Evolutionary conservation across 345 rosid species (phyloP).

Genomic region (Cardiospermum halicacabum): DNA sequence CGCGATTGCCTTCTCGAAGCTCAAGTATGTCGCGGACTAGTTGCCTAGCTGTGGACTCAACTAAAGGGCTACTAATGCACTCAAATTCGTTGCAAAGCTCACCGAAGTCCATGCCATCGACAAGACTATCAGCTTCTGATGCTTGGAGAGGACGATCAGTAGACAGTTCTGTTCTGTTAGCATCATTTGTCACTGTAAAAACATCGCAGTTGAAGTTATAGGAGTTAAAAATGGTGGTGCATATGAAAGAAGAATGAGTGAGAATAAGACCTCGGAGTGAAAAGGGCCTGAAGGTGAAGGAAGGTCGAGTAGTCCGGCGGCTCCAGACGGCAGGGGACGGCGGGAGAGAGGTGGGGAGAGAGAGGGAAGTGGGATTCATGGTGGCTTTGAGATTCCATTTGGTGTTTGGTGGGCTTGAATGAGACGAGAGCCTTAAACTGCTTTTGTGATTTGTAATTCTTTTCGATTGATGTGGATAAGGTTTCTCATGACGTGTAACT

Average conservation of each 20-base stretch:
- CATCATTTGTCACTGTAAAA: slow-evolving; percentile 44
- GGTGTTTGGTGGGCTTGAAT: neutral
- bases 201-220: neutral
- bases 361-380: slow-evolving; percentile 23
- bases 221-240: too few relatives aligned
- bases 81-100: slow-evolving; percentile 87
- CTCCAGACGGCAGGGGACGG: slow-evolving; percentile 5
- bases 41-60: slow-evolving; percentile 86
- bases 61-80: slow-evolving; percentile 85
- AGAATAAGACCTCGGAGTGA: slow-evolving; percentile 24
- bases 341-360: slow-evolving; percentile 23
- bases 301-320: slow-evolving; percentile 7
- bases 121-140: slow-evolving; percentile 61
- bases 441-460: neutral
- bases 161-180: slow-evolving; percentile 36
- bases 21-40: slow-evolving; percentile 74
- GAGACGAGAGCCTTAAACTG: neutral
- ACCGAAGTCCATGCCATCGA: slow-evolving; percentile 79
- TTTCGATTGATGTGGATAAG: neutral
- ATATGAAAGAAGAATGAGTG: too few relatives aligned
- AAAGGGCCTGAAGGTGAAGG: slow-evolving; percentile 17
- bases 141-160: slow-evolving; percentile 20
- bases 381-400: slow-evolving; percentile 45
- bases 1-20: slow-evolving; percentile 70
- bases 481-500: neutral